These are phyloP conservation scores for Yarrowia phangngaensis DNA, from an alignment of 805 yeast genomes.

Conservation along the genomic window DNA sequence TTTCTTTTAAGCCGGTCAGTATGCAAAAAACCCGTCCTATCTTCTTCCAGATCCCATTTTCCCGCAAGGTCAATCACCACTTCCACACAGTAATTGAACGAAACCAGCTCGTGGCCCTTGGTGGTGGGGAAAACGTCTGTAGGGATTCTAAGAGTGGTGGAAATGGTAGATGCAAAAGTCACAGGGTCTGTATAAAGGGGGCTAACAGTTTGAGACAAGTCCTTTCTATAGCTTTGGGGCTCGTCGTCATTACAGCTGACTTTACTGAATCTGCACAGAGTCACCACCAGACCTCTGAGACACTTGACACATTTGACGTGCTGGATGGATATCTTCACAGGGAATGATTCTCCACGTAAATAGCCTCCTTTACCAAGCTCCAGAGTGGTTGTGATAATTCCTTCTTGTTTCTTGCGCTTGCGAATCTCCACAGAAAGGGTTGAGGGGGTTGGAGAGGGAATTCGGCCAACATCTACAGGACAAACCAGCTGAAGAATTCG, in stretches of 20 bases:
- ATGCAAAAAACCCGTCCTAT: slow-evolving; percentile 38
- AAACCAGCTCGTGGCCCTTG: slow-evolving; percentile 61
- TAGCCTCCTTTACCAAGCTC: slow-evolving; percentile 62
- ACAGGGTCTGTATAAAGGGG: slow-evolving; percentile 76
- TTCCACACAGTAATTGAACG: slow-evolving; percentile 82
- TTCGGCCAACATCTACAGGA: slow-evolving; percentile 67
- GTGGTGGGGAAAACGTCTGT: slow-evolving; percentile 84
- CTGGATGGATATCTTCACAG: slow-evolving; percentile 60
- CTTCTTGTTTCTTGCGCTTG: slow-evolving; percentile 41
- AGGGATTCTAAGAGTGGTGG: slow-evolving; percentile 67
- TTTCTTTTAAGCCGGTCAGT: slow-evolving; percentile 74
- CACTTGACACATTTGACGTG: slow-evolving; percentile 71
- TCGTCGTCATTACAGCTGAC: slow-evolving; percentile 40
- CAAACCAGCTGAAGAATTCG: slow-evolving; percentile 57
- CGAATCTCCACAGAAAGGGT: slow-evolving; percentile 56
- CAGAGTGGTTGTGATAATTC: slow-evolving; percentile 44
- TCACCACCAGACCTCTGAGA: slow-evolving; percentile 68
- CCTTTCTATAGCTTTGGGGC: slow-evolving; percentile 68
- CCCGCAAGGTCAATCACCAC: slow-evolving; percentile 77
- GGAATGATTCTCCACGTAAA: slow-evolving; percentile 73
- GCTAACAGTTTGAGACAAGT: slow-evolving; percentile 67
- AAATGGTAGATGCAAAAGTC: slow-evolving; percentile 53
- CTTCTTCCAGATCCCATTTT: slow-evolving; percentile 42
- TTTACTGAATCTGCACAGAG: slow-evolving; percentile 75
- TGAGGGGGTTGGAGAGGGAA: slow-evolving; percentile 66